Base-by-base conservation (phyloP, 192 early-diverging fungal species). In the Dispira parvispora region DNA sequence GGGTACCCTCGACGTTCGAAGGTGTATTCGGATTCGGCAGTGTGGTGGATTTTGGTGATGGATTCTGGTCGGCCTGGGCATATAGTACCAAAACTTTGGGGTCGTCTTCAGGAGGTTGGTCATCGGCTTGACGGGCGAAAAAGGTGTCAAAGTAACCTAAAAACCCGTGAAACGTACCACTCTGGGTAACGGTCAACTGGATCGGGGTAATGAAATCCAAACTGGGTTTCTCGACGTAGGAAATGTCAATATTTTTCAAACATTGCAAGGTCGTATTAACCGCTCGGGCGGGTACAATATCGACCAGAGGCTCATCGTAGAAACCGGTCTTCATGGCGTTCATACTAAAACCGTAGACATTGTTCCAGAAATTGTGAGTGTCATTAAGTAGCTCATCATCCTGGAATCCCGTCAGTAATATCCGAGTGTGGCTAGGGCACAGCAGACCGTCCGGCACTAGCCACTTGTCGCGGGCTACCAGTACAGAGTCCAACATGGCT, bases 301-400 rank as follows among this genome's bases (percentile, higher is more conserved):
- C 91, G 10, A 95, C 89, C 53, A 89, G 80, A 2, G 87, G 89
- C 62, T 96, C 88, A 38, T 78, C 74, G 62, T 81, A 72, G 47
- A 85, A 74, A 9, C 75, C 78, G 46, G 82, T 69, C 67, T 91
- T 92, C 85, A 96, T 92, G 12, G 81, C 76, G 0, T 80, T 75
- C 85, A 96, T 93, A 65, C 90, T 83, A 74, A 98, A 96, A 3
- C 90, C 95, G 69, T 98, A 95, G 20, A 96, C 93, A 64, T 88
- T 82, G 68, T 88, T 81, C 95, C 92, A 95, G 77, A 84, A 93
- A 57, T 76, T 63, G 44, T 77, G 80, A 63, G 80, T 83, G 67
- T 92, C 84, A 63, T 87, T 84, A 69, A 89, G 81, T 75, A 84
- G 86, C 20, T 89, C 88, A 18, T 80, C 81, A 65, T 91, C 84